Base-by-base conservation (phyloP, 2,329 filamentous ascomycete genomes). In the Escovopsis sp. region DNA sequence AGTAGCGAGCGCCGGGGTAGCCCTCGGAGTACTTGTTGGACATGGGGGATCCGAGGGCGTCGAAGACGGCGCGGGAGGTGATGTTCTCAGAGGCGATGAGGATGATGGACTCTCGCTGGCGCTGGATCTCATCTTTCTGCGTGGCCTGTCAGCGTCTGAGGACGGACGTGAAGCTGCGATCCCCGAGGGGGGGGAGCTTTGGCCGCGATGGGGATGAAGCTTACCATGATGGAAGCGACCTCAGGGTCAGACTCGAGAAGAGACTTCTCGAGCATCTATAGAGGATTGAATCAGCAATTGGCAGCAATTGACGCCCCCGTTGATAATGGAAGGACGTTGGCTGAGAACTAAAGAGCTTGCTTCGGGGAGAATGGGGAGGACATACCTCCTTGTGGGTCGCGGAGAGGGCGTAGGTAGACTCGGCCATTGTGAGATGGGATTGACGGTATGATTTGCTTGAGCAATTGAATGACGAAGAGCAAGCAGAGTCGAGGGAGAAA, bases 21-120 rank as follows among this genome's bases (percentile, higher is more conserved):
- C 91, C 91, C 74, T 98, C 91, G 15, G 87, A 95, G 77, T 98
- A 98, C 73, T 98, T 98, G 78, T 98, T 94, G 67, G 85, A 86
- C 84, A 91, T 93, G 64, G 84, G 82, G 45, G 81, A 88, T 58
- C 91, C 91, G 52, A 98, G 80, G 47, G 91, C 91, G 70, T 98
- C 88, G 70, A 94, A 94, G 59, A 98, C 91, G 57, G 91, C 88
- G 56, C 88, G 87, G 49, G 91, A 98, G 45, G 91, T 98, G 68
- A 98, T 88, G 74, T 98, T 98, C 73, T 98, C 91, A 44, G 91
- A 96, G 59, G 91, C 89, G 58, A 98, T 98, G 62, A 98, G 81
- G 60, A 96, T 85, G 67, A 98, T 94, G 56, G 88, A 96, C 75
- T 98, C 88, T 65, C 86, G 82, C 73, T 98, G 91, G 62, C 91